Evolutionary conservation across 106 monocot species (phyloP).

Genomic region (Iris macrosiphon): DNA sequence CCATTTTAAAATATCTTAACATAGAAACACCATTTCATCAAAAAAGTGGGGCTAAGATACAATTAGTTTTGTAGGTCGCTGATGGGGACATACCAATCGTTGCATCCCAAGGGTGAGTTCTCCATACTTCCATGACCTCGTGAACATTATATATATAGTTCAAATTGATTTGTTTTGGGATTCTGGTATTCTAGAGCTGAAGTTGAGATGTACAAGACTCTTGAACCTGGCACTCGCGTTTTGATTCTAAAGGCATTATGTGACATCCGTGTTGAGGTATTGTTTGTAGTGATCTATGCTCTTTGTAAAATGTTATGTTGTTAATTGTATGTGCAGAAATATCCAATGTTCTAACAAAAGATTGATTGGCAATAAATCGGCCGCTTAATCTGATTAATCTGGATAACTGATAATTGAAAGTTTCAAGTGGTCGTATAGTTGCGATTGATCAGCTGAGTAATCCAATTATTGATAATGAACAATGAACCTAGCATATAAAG

Average conservation of each 20-base stretch:
- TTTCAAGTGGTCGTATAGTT: no score
- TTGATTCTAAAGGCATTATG: slow-evolving; percentile 87
- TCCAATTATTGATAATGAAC: no score
- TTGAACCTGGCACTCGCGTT: slow-evolving; percentile 63
- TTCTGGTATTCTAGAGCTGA: slow-evolving; percentile 41
- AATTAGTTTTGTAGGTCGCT: slow-evolving; percentile 58
- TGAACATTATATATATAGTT: neutral
- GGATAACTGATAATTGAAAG: no score
- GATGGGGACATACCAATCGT: slow-evolving; percentile 95
- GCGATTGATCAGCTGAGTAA: no score
- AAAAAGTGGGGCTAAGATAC: slow-evolving; percentile 5
- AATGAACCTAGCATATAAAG: no score
- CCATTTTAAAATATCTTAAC: neutral
- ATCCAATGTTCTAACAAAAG: no score
- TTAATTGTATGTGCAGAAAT: no score
- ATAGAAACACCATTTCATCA: neutral
- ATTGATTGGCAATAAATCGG: no score
- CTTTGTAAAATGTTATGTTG: no score
- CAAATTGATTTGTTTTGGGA: neutral
- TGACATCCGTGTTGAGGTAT: slow-evolving; percentile 98
- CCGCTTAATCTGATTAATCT: no score
- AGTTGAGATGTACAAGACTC: slow-evolving; percentile 38
- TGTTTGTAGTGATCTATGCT: neutral
- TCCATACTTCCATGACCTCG: neutral
- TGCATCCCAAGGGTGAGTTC: slow-evolving; percentile 57